Percentiles rank a stretch among this genome's conserved stretches.
Evolutionary conservation across 1,284 basidiomycete species (phyloP).

Genomic region (Rhodofomes roseus): DNA sequence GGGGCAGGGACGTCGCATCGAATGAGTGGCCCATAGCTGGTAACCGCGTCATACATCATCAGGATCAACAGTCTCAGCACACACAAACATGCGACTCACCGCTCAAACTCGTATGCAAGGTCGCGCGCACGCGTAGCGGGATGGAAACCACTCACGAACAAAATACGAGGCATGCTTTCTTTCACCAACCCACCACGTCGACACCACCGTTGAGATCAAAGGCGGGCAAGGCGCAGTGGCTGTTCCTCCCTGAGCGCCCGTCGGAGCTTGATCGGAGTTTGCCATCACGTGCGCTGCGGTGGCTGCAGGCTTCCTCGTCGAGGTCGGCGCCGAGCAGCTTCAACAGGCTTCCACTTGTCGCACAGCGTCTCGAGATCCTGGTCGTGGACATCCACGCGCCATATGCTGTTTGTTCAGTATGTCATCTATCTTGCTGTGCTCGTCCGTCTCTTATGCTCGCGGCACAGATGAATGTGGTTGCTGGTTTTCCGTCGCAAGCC

Average conservation of each 20-base stretch:
- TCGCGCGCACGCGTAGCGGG: constrained; percentile 76
- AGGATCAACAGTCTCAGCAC: not conserved
- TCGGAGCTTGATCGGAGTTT: not conserved
- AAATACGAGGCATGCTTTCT: constrained; percentile 59
- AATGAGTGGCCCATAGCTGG: constrained; percentile 70
- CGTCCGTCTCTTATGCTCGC: no score
- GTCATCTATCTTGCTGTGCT: not conserved
- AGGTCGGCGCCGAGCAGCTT: no score
- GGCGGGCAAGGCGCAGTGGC: not conserved
- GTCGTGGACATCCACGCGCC: not conserved
- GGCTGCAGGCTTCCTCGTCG: not conserved
- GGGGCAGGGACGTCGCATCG: constrained; percentile 89
- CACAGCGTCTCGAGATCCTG: not conserved
- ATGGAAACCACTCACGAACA: constrained; percentile 86
- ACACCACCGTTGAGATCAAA: constrained; percentile 2
- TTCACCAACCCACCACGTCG: not conserved
- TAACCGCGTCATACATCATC: constrained; percentile 1
- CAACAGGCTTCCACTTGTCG: no score
- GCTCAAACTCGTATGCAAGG: constrained; percentile 85
- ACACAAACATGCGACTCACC: constrained; percentile 41
- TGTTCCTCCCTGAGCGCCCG: not conserved
- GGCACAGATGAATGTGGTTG: constrained; percentile 21
- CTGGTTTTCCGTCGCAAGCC: constrained; percentile 7
- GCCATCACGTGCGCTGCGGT: not conserved
- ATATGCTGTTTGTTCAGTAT: not conserved